These are phyloP conservation scores for Globisporangium orthogonon DNA, from an alignment of 352 stramenopile species.

Conservation along the genomic window DNA sequence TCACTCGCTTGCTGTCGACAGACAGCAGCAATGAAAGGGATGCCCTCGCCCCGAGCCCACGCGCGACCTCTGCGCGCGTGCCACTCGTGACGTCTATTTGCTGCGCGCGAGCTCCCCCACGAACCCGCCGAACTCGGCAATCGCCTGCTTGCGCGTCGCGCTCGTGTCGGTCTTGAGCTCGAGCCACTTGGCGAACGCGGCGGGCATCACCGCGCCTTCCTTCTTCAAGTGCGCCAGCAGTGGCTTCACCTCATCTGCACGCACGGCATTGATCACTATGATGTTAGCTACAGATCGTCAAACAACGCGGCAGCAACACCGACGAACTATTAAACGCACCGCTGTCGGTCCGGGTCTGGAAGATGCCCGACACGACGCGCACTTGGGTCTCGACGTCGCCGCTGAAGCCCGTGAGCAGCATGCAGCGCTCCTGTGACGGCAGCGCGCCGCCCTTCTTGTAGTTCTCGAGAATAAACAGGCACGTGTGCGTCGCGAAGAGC, in stretches of 20 bases:
- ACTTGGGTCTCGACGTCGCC: constrained; percentile 55
- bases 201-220: constrained; percentile 38
- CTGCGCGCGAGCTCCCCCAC: constrained; percentile 60
- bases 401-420: constrained; percentile 72
- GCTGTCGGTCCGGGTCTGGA: constrained; percentile 55
- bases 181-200: constrained; percentile 62
- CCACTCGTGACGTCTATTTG: constrained; percentile 33
- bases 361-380: constrained; percentile 50
- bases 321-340: constrained; percentile 24
- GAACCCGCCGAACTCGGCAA: constrained; percentile 63
- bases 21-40: too few relatives aligned
- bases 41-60: background rate
- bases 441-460: constrained; percentile 43
- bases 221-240: constrained; percentile 67
- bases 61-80: background rate
- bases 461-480: constrained; percentile 55
- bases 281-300: background rate
- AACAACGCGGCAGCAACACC: background rate
- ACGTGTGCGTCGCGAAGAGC: constrained; percentile 57
- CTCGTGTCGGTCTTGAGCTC: constrained; percentile 74
- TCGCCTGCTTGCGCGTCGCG: constrained; percentile 58
- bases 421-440: constrained; percentile 50
- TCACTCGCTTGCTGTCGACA: background rate
- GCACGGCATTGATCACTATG: constrained; percentile 6
- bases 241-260: constrained; percentile 55